These are phyloP conservation scores for Persicaria tinctoria DNA, from an alignment of 148 eudicot genomes.

Conservation along the genomic window DNA sequence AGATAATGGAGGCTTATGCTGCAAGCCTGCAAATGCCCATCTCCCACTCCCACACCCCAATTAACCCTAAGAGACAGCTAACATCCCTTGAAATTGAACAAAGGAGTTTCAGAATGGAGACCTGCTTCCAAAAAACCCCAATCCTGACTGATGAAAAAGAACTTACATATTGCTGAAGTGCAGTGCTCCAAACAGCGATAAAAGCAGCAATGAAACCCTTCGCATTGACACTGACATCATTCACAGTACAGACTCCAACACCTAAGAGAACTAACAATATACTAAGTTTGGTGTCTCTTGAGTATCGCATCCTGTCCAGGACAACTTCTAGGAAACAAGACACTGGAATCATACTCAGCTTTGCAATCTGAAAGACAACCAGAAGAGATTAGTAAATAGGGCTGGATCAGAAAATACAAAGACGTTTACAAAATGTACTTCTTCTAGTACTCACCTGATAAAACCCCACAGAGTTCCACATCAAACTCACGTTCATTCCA, in stretches of 20 bases:
- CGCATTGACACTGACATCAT: conserved; percentile 32
- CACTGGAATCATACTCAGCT: conserved; percentile 37
- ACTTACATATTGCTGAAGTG: conserved; percentile 35
- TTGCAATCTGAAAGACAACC: conserved; percentile 27
- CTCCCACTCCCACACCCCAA: background rate
- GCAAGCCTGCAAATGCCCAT: background rate
- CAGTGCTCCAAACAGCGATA: conserved; percentile 31
- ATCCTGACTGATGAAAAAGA: background rate
- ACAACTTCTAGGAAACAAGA: conserved; percentile 33
- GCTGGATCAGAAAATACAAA: background rate
- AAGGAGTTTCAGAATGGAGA: background rate
- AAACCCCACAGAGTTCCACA: conserved; percentile 37
- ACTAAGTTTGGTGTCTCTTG: conserved; percentile 33
- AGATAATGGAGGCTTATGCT: background rate
- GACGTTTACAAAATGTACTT: background rate
- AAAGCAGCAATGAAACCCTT: conserved; percentile 33
- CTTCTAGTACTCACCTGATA: conserved; percentile 21
- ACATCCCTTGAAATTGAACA: background rate
- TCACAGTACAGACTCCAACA: conserved; percentile 33
- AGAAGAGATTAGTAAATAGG: background rate
- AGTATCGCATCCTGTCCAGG: conserved; percentile 30
- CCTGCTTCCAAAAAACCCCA: background rate
- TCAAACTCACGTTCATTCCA: conserved; percentile 36
- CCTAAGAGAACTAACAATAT: conserved; percentile 27
- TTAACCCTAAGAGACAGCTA: background rate